Base-by-base conservation (phyloP, 2,329 filamentous ascomycete species). In the Thielaviopsis ethacetica region DNA sequence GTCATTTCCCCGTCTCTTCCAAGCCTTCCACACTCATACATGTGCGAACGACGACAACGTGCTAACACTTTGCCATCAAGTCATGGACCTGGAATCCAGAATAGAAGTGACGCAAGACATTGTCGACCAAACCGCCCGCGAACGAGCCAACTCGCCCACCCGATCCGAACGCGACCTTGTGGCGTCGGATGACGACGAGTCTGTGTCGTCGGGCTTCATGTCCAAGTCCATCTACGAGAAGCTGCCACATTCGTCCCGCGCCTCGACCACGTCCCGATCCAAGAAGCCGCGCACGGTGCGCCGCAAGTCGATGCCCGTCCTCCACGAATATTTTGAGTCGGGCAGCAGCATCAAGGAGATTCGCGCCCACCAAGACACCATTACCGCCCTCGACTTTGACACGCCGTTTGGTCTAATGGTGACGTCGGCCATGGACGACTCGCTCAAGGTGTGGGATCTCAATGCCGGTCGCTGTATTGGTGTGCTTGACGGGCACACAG, bases 181-280 rank as follows among this genome's bases (percentile, higher is more conserved):
- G 24, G 73, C 74, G 41, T 77, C 76, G 63, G 72, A 74, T 61
- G 74, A 76, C 56, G 74, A 78, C 41, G 72, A 76, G 49, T 61
- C 59, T 7, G 30, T 61, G 6, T 58, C 59, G 15, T 61, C 59
- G 1, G 70, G 71, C 34, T 98, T 97, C 74, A 97, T 97, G 93
- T 96, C 93, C 2, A 89, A 96, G 70, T 96, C 91, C 13, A 88
- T 98, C 65, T 98, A 97, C 70, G 87, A 94, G 65, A 96, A 96
- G 71, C 74, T 98, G 9, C 88, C 91, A 1, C 59, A 58, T 38
- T 72, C 73, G 10, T 74, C 79, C 10, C 68, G 72, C 27, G 69
- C 69, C 22, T 76, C 71, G 65, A 76, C 78, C 1, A 74, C 79
- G 1, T 68, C 76, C 7, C 78, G 75, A 67, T 64, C 71, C 17